Evolutionary conservation across 495 filamentous ascomycete genomes (phyloP), one percentile per base, ranked within the genome.

Genomic region (Endocarpon pusillum): DNA sequence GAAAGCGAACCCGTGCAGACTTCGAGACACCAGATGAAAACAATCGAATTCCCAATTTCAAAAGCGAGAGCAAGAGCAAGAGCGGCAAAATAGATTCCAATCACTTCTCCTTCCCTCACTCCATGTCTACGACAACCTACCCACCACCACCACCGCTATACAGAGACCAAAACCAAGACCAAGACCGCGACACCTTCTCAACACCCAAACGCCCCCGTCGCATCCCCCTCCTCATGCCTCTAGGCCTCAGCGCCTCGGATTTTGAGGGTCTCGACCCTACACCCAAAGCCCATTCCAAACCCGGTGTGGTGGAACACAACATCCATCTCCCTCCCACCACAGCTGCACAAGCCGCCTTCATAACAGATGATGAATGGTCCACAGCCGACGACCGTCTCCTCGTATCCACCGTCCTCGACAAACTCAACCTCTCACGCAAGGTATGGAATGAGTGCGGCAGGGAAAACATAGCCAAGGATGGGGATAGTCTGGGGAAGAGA

Each of bases 391-490:
- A 85, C 50, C 59, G 74, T 33, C 64, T 72, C 16, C 59, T 87
- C 3, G 68, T 85, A 17, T 70, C 81, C 45, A 56, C 82, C 19
- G 78, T 85, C 21, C 59, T 85, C 2, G 72, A 78, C 46, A 85
- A 82, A 47, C 66, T 84, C 32, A 69, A 69, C 40, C 69, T 85
- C 17, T 71, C 69, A 26, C 74, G 73, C 50, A 66, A 61, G 34
- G 77, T 85, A 37, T 84, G 78, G 81, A 74, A 81, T 30, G 78
- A 84, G 37, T 85, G 79, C 55, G 79, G 79, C 35, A 59, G 67
- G 28, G 68, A 59, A 41, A 59, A 85, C 36, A 69, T 71, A 15
- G 77, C 71, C 47, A 53, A 52, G 15, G 73, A 78, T 44, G 54
- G 70, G n/a, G 58, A 61, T 14, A 76, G 70, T 39, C 55, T 81